Percentiles rank a stretch among this genome's conserved stretches.
Evolutionary conservation across 2,329 filamentous ascomycete genomes (phyloP).

Genomic region (Pestalotiopsis sp.): DNA sequence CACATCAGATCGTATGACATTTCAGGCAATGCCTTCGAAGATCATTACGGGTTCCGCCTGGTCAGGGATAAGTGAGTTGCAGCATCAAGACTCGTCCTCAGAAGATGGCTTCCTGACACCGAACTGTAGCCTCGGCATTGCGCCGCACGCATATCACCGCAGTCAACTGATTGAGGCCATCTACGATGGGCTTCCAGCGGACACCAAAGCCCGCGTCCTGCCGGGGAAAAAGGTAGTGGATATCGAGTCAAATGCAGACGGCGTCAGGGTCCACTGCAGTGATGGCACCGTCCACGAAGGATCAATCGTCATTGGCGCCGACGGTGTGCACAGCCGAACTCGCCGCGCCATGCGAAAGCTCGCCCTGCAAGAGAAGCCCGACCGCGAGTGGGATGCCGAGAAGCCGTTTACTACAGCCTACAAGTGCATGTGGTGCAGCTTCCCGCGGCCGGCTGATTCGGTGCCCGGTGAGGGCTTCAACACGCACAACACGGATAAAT

Average conservation of each 20-base stretch:
- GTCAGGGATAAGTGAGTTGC: slow-evolving; percentile 5
- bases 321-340: slow-evolving; percentile 26
- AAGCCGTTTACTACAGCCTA: not conserved
- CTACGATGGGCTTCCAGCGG: slow-evolving; percentile 22
- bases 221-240: slow-evolving; percentile 19
- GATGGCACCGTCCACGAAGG: slow-evolving; percentile 26
- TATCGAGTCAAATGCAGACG: slow-evolving; percentile 21
- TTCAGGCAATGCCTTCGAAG: not conserved
- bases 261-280: slow-evolving; percentile 23
- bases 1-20: not conserved
- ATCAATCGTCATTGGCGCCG: slow-evolving; percentile 24
- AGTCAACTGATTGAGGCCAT: slow-evolving; percentile 20
- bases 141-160: slow-evolving; percentile 20
- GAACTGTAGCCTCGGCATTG: slow-evolving; percentile 18
- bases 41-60: not conserved
- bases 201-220: slow-evolving; percentile 18
- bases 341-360: slow-evolving; percentile 20
- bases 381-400: slow-evolving; percentile 1
- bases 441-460: not conserved
- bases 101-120: not conserved
- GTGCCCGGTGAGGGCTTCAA: not conserved
- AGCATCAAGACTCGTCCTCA: too few species aligned
- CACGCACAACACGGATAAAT: not conserved
- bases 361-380: not conserved
- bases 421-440: slow-evolving; percentile 9